Conservation (phyloP, 805 yeast species). For the Yamadazyma phyllophila region DNA sequence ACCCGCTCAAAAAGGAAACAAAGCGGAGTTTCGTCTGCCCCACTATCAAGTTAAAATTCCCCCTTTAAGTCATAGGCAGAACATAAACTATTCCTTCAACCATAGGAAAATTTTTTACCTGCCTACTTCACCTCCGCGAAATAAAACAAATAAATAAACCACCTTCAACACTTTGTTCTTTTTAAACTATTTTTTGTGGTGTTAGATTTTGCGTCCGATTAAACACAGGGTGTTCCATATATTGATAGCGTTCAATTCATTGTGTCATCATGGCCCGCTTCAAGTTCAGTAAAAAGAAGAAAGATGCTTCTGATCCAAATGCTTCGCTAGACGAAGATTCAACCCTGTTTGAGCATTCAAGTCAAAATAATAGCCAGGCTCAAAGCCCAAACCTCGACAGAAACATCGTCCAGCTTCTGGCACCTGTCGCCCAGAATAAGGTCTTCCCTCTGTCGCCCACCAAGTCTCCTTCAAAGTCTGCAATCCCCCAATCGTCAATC, state of each 20-base stretch:
- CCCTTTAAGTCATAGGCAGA: background rate
- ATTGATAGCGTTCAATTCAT: no score
- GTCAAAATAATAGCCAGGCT: background rate
- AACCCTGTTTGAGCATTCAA: constrained; percentile 2
- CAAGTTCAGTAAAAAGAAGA: constrained; percentile 49
- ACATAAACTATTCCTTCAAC: background rate
- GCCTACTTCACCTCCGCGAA: background rate
- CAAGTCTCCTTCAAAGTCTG: constrained; percentile 11
- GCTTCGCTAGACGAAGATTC: constrained; percentile 15
- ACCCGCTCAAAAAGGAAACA: background rate
- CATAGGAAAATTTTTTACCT: background rate
- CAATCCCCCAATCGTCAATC: constrained; percentile 11
- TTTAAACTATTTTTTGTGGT: no score
- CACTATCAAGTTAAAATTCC: background rate
- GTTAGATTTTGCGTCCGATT: no score
- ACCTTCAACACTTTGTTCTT: background rate
- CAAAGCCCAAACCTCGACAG: constrained; percentile 2
- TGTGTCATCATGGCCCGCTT: constrained; percentile 49
- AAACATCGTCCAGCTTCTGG: background rate
- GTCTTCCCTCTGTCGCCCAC: background rate
- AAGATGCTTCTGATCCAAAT: constrained; percentile 7
- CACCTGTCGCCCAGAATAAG: background rate
- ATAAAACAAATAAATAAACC: background rate
- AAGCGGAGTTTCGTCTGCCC: background rate
- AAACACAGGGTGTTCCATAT: no score